A percentile compares a stretch with the other conserved stretches of the same genome.
Conservation (phyloP, 306 rosid species). For the Ormosia semicastrata region DNA sequence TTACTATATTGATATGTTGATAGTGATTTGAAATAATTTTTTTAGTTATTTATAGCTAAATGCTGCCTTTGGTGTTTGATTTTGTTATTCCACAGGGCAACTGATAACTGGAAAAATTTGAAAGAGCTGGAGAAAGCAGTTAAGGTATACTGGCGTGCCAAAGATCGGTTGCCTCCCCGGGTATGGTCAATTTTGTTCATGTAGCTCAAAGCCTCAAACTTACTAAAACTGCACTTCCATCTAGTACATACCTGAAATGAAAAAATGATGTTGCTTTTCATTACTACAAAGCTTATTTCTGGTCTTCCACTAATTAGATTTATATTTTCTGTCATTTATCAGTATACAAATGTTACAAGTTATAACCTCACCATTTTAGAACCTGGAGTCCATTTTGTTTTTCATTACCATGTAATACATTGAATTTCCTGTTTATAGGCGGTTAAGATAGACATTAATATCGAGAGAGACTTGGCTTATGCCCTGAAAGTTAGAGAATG, state of each 20-base stretch:
- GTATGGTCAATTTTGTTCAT: slow-evolving; percentile 39
- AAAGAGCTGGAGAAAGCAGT: slow-evolving; percentile 93
- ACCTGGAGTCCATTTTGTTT: background rate
- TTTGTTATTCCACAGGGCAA: slow-evolving; percentile 49
- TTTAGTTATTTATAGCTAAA: background rate
- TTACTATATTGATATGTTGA: background rate
- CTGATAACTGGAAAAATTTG: slow-evolving; percentile 83
- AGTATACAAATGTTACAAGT: background rate
- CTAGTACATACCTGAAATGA: background rate
- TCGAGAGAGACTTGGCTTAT: slow-evolving; percentile 89
- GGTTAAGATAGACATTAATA: slow-evolving; percentile 79
- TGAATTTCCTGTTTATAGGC: slow-evolving; percentile 48
- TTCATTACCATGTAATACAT: background rate
- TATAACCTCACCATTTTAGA: background rate
- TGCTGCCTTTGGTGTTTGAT: slow-evolving; percentile 5
- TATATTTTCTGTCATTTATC: slow-evolving; percentile 4
- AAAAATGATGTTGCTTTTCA: slow-evolving; percentile 1
- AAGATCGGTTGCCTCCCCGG: slow-evolving; percentile 91
- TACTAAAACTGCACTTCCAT: slow-evolving; percentile 1
- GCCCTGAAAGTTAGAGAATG: slow-evolving; percentile 80
- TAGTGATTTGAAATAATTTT: background rate
- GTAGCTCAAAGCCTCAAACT: background rate
- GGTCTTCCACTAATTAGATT: background rate
- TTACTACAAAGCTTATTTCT: background rate
- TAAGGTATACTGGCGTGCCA: slow-evolving; percentile 75